These are phyloP conservation scores for Sarocladium kiliense DNA, from an alignment of 2,329 filamentous ascomycete species.

Conservation along the genomic window DNA sequence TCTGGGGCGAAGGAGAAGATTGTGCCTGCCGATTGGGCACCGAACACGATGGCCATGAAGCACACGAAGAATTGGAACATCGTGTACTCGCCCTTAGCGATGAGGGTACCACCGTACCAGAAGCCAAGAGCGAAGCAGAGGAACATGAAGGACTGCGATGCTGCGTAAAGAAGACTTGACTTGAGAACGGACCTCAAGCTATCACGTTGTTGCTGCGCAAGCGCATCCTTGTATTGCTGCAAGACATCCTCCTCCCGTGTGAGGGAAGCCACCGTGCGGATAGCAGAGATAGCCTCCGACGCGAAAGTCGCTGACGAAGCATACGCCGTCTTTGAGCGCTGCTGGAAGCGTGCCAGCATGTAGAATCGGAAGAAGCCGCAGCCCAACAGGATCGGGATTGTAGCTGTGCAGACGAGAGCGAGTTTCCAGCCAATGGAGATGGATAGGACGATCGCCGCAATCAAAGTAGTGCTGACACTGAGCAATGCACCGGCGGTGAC, in stretches of 20 bases:
- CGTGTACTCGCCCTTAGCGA: slow-evolving; percentile 64
- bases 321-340: slow-evolving; percentile 74
- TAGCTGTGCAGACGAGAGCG: slow-evolving; percentile 73
- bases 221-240: slow-evolving; percentile 60
- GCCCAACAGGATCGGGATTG: slow-evolving; percentile 69
- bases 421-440: slow-evolving; percentile 84
- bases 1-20: slow-evolving; percentile 88
- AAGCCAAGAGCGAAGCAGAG: slow-evolving; percentile 82
- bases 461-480: slow-evolving; percentile 72
- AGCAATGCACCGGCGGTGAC: slow-evolving; percentile 82
- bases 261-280: slow-evolving; percentile 86
- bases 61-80: slow-evolving; percentile 90
- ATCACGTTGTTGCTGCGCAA: slow-evolving; percentile 60
- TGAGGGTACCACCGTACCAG: slow-evolving; percentile 82
- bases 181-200: slow-evolving; percentile 70
- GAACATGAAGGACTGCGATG: slow-evolving; percentile 79
- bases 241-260: slow-evolving; percentile 83
- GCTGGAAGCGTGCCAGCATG: slow-evolving; percentile 74
- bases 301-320: slow-evolving; percentile 79
- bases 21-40: slow-evolving; percentile 83
- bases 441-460: slow-evolving; percentile 65
- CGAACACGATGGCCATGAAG: slow-evolving; percentile 84
- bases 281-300: slow-evolving; percentile 88
- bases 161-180: slow-evolving; percentile 75
- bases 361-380: slow-evolving; percentile 89